Evolutionary conservation across 495 filamentous ascomycete genomes (phyloP).

Genomic region (Penicillium argentinense): DNA sequence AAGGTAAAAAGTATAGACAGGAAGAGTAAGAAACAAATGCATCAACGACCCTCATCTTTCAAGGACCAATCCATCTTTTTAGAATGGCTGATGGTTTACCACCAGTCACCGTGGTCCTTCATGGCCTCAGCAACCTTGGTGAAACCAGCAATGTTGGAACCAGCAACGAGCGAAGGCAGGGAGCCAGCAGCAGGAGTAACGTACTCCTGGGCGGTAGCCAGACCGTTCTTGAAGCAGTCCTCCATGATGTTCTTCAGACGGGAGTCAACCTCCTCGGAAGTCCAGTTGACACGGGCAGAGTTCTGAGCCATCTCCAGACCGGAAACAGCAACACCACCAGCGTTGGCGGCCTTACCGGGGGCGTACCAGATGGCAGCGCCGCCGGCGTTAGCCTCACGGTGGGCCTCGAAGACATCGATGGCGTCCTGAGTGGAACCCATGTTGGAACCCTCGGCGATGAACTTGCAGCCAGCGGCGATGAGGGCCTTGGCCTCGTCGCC

Average conservation of each 20-base stretch:
- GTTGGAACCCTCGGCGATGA: conserved; percentile 96
- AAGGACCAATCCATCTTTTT: conserved; percentile 12
- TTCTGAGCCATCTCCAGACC: conserved; percentile 99
- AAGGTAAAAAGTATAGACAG: conserved; percentile 19
- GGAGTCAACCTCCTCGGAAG: conserved; percentile 83
- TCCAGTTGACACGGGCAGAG: conserved; percentile 81
- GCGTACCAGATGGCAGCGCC: conserved; percentile 86
- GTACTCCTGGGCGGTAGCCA: conserved; percentile 87
- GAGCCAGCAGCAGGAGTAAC: conserved; percentile 73
- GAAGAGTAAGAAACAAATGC: conserved; percentile 26
- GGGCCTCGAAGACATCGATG: conserved; percentile 88
- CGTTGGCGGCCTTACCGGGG: conserved; percentile 91
- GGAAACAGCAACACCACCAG: conserved; percentile 94
- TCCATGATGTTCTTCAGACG: conserved; percentile 95
- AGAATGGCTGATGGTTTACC: conserved; percentile 47
- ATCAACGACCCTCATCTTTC: conserved; percentile 16
- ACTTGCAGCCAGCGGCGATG: conserved; percentile 72
- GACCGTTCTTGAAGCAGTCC: conserved; percentile 86
- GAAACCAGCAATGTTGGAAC: conserved; percentile 96
- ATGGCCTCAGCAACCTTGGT: conserved; percentile 94
- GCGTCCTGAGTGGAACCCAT: conserved; percentile 98
- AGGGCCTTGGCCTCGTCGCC: conserved; percentile 84
- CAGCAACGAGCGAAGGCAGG: conserved; percentile 86
- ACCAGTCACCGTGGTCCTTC: conserved; percentile 98
- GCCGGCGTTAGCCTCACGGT: conserved; percentile 67